These are phyloP conservation scores for Hyphodiscus sp. DNA, from an alignment of 2,329 filamentous ascomycete species.

Conservation along the genomic window DNA sequence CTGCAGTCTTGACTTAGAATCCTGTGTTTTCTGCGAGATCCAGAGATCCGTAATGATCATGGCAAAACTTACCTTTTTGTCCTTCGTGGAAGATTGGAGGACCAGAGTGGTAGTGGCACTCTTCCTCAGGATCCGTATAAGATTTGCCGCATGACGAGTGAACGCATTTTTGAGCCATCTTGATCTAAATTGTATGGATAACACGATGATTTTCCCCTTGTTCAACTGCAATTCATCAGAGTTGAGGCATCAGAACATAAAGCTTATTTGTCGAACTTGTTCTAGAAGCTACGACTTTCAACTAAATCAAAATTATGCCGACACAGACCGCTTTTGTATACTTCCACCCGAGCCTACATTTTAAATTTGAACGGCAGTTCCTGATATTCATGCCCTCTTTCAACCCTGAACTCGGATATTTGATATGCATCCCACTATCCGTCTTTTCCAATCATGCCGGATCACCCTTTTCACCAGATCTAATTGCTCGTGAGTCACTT, in stretches of 20 bases:
- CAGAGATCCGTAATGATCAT: neutral
- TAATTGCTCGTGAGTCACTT: constrained; percentile 46
- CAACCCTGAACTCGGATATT: neutral
- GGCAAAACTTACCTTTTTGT: constrained; percentile 71
- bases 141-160: constrained; percentile 92
- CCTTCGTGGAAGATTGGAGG: constrained; percentile 96
- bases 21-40: neutral
- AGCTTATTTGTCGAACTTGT: neutral
- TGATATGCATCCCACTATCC: constrained; percentile 45
- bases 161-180: constrained; percentile 70
- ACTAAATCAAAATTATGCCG: neutral
- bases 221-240: neutral
- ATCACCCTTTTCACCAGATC: constrained; percentile 71
- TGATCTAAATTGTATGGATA: constrained; percentile 6
- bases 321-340: neutral
- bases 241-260: neutral
- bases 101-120: constrained; percentile 87
- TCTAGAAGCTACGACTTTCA: neutral
- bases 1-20: constrained; percentile 38
- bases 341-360: neutral
- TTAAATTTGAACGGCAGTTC: neutral
- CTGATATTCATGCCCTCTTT: neutral
- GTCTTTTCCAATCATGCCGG: constrained; percentile 47
- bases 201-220: neutral
- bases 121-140: constrained; percentile 75